A percentile compares a stretch with the other conserved stretches of the same genome.
Evolutionary conservation across 2,329 filamentous ascomycete species (phyloP).

Genomic region (Aspergillus amoenus): DNA sequence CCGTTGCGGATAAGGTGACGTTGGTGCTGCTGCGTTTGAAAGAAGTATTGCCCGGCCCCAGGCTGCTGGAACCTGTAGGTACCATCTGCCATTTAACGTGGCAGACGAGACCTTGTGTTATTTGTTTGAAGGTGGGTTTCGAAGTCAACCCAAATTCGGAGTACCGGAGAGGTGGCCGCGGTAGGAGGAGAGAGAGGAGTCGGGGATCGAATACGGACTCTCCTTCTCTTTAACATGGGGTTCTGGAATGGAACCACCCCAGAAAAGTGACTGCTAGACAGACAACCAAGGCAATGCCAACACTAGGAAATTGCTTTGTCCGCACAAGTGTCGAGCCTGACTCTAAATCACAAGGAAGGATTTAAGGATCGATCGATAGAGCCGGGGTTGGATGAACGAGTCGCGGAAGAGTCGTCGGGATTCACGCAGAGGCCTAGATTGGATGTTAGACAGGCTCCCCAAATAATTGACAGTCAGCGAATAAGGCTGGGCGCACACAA

Average conservation of each 20-base stretch:
- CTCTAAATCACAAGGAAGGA: conserved; percentile 10
- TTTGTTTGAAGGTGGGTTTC: conserved; percentile 29
- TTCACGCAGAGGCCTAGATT: conserved; percentile 15
- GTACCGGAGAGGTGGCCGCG: conserved; percentile 22
- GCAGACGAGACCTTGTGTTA: conserved; percentile 45
- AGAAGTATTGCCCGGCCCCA: conserved; percentile 53
- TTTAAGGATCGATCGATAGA: conserved; percentile 24
- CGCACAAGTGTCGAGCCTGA: conserved; percentile 8
- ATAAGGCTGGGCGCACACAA: conserved; percentile 14
- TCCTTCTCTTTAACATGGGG: conserved; percentile 52
- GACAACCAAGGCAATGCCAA: conserved; percentile 18
- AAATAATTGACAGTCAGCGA: conserved; percentile 8
- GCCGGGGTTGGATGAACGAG: conserved; percentile 23
- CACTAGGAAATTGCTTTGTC: conserved; percentile 14
- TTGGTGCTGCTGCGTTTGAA: conserved; percentile 44
- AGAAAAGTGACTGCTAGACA: conserved; percentile 18
- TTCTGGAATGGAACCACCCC: conserved; percentile 36
- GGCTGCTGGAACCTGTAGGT: conserved; percentile 55
- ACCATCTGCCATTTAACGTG: conserved; percentile 57
- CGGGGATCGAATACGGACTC: conserved; percentile 43
- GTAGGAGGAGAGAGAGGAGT: conserved; percentile 30
- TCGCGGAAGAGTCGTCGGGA: conserved; percentile 23
- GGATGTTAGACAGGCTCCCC: conserved; percentile 15
- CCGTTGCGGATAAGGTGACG: conserved; percentile 47
- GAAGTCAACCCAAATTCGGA: conserved; percentile 24